Percentiles rank a stretch among this genome's conserved stretches.
phyloP scores from a whole-genome alignment of 208 protist genomes.

The Acanthamoeba lenticulata region DNA sequence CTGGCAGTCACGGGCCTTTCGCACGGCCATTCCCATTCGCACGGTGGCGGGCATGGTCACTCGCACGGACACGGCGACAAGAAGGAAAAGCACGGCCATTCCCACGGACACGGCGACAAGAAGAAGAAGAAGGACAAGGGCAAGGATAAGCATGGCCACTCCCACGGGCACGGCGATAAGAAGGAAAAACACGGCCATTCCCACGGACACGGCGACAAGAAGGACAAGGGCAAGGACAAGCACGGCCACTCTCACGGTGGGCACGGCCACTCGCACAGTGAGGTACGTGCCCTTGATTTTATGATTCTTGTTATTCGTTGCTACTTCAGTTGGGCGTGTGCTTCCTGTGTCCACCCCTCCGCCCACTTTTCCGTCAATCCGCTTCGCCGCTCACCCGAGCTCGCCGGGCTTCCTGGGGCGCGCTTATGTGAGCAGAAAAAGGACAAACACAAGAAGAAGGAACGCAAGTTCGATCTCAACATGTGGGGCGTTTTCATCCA shows the following conservation, averaged over 20 bases:
- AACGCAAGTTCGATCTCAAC: conserved; percentile 76
- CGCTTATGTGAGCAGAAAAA: background rate
- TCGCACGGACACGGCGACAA: conserved; percentile 71
- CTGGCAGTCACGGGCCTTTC: conserved; percentile 1
- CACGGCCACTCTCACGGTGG: conserved; percentile 51
- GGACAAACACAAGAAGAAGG: conserved; percentile 20
- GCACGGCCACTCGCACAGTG: conserved; percentile 74
- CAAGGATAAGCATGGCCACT: conserved; percentile 68
- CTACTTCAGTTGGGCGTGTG: too few species aligned
- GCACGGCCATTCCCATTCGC: conserved; percentile 73
- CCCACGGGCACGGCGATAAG: conserved; percentile 67
- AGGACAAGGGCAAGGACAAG: conserved; percentile 47
- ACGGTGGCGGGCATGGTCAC: conserved; percentile 77
- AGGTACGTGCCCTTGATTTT: background rate
- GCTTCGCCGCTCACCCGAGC: background rate
- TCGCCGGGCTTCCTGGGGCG: background rate
- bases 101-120: conserved; percentile 45
- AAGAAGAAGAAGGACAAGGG: conserved; percentile 39
- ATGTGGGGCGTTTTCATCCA: conserved; percentile 87
- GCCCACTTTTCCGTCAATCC: background rate
- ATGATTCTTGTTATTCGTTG: background rate
- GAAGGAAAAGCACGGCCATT: conserved; percentile 70
- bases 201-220: conserved; percentile 55
- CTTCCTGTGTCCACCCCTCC: background rate
- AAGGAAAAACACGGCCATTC: conserved; percentile 71